A percentile compares a stretch with the other conserved stretches of the same genome.
Conservation (phyloP, 2,329 filamentous ascomycete genomes). For the Botrytis galanthina region DNA sequence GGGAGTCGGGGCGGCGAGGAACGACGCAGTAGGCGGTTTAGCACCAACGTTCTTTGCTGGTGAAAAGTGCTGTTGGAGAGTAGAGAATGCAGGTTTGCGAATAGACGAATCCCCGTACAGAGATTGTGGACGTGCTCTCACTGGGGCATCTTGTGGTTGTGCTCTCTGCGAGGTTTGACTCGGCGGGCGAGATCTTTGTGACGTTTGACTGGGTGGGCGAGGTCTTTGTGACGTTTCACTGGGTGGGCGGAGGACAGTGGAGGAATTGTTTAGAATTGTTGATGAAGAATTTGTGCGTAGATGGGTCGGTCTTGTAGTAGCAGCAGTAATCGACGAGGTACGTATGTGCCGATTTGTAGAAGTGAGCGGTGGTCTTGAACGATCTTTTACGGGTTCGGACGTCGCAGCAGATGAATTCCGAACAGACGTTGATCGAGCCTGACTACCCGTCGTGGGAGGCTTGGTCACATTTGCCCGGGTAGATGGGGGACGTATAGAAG, state of each 20-base stretch:
- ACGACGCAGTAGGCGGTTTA: constrained; percentile 59
- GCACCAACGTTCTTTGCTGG: constrained; percentile 60
- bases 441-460: constrained; percentile 24
- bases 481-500: constrained; percentile 33
- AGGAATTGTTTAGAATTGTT: constrained; percentile 26
- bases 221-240: constrained; percentile 20
- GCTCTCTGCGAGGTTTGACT: constrained; percentile 20
- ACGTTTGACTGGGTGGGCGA: constrained; percentile 23
- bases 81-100: constrained; percentile 49
- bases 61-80: constrained; percentile 65
- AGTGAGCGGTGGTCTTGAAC: constrained; percentile 23
- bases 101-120: constrained; percentile 26
- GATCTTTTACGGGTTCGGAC: constrained; percentile 21
- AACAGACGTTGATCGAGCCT: constrained; percentile 32
- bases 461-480: constrained; percentile 28
- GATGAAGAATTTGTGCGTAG: constrained; percentile 35
- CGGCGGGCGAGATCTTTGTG: constrained; percentile 16
- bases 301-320: constrained; percentile 25
- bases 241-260: constrained; percentile 27
- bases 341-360: constrained; percentile 32
- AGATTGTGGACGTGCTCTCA: constrained; percentile 19
- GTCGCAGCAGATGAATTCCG: constrained; percentile 21
- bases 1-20: constrained; percentile 59
- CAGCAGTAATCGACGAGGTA: constrained; percentile 27
- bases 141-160: constrained; percentile 11